Evolutionary conservation across 306 rosid genomes (phyloP).

Genomic region (Fragaria iinumae): DNA sequence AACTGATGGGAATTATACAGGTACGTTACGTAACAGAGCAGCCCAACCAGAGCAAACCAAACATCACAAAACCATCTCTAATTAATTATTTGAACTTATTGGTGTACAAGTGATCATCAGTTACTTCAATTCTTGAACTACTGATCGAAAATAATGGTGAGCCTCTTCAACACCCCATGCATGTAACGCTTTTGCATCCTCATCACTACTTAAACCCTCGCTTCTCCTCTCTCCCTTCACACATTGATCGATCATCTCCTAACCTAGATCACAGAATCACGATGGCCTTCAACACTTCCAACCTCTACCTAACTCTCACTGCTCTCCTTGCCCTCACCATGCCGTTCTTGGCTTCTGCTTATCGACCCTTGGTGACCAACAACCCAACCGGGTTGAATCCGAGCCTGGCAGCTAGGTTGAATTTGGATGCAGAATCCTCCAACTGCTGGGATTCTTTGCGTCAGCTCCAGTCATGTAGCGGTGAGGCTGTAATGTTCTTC

Average conservation of each 20-base stretch:
- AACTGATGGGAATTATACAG: neutral
- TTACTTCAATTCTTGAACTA: no score
- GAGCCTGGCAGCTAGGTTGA: slow-evolving; percentile 33
- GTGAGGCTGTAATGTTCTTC: slow-evolving; percentile 45
- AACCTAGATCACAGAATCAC: neutral
- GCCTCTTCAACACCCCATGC: neutral
- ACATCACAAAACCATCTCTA: neutral
- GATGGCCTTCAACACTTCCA: neutral
- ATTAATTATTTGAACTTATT: no score
- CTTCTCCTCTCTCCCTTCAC: neutral
- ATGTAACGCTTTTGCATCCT: neutral
- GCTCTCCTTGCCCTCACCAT: neutral
- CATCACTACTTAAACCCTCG: neutral
- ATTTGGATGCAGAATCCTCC: slow-evolving; percentile 29
- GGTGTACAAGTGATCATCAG: no score
- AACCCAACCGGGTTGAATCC: neutral
- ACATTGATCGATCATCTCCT: neutral
- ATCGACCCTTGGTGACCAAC: neutral
- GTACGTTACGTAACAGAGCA: neutral
- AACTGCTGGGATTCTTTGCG: slow-evolving; percentile 55
- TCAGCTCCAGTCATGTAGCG: slow-evolving; percentile 45
- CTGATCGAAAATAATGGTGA: no score
- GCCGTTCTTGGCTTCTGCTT: neutral
- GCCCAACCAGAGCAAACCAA: neutral
- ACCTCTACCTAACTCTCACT: neutral